phyloP scores from a whole-genome alignment of 2,329 filamentous ascomycete genomes.

The Arthrobotrys iridis region DNA sequence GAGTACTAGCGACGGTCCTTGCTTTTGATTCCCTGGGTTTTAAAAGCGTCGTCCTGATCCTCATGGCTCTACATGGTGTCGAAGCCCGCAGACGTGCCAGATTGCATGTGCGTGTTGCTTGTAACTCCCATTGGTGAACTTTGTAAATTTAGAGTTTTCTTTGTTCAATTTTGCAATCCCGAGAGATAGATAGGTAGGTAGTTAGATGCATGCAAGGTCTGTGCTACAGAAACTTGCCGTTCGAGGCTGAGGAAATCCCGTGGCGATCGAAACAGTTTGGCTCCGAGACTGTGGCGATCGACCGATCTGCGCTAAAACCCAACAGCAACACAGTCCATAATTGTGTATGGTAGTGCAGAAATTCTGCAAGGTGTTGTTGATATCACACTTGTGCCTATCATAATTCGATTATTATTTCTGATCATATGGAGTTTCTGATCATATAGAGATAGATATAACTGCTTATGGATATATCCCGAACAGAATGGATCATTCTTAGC shows the following conservation, averaged over 20 bases:
- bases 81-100: too few relatives aligned
- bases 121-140: too few relatives aligned
- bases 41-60: background rate
- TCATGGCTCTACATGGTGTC: background rate
- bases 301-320: conserved; percentile 9
- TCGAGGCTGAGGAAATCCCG: too few relatives aligned
- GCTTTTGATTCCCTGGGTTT: background rate
- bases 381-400: background rate
- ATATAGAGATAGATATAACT: too few relatives aligned
- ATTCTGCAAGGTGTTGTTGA: background rate
- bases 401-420: too few relatives aligned
- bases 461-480: background rate
- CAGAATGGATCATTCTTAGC: background rate
- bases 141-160: too few relatives aligned
- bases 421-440: too few relatives aligned
- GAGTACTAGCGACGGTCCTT: background rate
- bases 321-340: conserved; percentile 22
- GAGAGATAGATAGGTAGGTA: too few relatives aligned
- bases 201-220: too few relatives aligned
- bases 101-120: background rate
- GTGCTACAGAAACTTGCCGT: background rate
- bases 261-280: background rate
- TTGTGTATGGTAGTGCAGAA: background rate
- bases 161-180: background rate
- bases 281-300: conserved; percentile 3